Evolutionary conservation across 148 eudicot species (phyloP).

Genomic region (Rhododendron mucronatum): DNA sequence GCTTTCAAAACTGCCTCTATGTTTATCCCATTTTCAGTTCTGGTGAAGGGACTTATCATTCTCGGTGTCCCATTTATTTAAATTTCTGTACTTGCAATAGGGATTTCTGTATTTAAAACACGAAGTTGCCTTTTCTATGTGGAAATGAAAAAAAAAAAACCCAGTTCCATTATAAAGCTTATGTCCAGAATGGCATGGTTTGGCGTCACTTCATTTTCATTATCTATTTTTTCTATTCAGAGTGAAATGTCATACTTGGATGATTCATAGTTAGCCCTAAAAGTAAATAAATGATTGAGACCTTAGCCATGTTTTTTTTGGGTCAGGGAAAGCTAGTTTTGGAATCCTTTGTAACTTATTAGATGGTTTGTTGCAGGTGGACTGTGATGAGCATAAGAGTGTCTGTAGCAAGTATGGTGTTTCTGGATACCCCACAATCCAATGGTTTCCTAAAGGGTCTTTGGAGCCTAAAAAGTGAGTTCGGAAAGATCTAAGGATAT

Average conservation of each 20-base stretch:
- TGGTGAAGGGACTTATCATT: background rate
- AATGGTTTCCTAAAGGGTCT: constrained; percentile 98
- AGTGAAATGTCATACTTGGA: background rate
- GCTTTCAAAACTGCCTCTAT: background rate
- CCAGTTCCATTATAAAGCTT: background rate
- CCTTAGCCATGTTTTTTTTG: background rate
- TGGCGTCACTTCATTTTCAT: background rate
- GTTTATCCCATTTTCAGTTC: background rate
- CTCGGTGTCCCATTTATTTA: background rate
- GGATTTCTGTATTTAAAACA: background rate
- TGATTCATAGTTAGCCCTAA: background rate
- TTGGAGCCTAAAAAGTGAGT: constrained; percentile 94
- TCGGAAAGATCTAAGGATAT: background rate
- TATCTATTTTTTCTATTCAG: background rate
- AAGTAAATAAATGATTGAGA: background rate
- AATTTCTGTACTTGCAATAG: background rate
- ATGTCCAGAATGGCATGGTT: background rate
- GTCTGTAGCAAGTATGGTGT: constrained; percentile 84
- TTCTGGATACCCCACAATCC: constrained; percentile 86
- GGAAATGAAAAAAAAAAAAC: background rate
- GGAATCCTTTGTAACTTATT: constrained; percentile 1
- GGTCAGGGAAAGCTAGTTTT: background rate
- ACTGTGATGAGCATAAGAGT: constrained; percentile 88
- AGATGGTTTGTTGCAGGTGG: constrained; percentile 52
- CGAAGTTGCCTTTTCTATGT: background rate